Base-by-base conservation (phyloP, 208 protist genomes). In the Lotmaria passim region DNA sequence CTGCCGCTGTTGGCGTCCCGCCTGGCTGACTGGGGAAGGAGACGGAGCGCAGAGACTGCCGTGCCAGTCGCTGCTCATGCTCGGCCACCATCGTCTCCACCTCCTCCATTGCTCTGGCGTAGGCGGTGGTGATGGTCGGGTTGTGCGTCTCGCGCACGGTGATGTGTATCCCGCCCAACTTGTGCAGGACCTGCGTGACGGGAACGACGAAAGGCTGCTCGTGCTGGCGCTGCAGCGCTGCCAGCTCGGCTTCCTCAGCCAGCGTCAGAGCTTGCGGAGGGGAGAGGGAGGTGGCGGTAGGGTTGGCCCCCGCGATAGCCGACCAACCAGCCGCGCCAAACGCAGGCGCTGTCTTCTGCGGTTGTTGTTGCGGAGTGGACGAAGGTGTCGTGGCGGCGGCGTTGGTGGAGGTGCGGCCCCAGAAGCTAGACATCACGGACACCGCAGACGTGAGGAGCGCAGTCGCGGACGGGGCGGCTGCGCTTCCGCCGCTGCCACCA, bases 151-250 rank as follows among this genome's bases (percentile, higher is more conserved):
- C 69, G 26, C 74, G 68, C 3, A 81, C 79, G 6, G 79, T 75
- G 51, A 82, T 73, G 70, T 81, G 69, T 3, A 79, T 55, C 26
- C 69, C 76, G 17, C 79, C 79, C 7, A 85, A 65, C 36, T 79
- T 78, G 51, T 80, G 69, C 46, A 81, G 31, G 11, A 73, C 56
- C 67, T 81, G 74, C 0, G 55, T 79, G 21, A 81, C 69, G n/a
- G 79, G 79, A n/a, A 78, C 63, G 0, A 85, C 79, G 23, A 70
- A 72, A 24, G 75, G 72, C 60, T 80, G 74, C 21, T 75, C 76
- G 28, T 73, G 72, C n/a, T 73, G 67, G 3, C 78, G 78, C 66
- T 75, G 72, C 38, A 79, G 72, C 17, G 72, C 73, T 7, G 66
- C 73, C 48, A 73, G 31, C 52, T 81, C 75, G 3, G 64, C 58